Conservation (phyloP, 768 basidiomycete genomes). For the Tulasnella sp. region DNA sequence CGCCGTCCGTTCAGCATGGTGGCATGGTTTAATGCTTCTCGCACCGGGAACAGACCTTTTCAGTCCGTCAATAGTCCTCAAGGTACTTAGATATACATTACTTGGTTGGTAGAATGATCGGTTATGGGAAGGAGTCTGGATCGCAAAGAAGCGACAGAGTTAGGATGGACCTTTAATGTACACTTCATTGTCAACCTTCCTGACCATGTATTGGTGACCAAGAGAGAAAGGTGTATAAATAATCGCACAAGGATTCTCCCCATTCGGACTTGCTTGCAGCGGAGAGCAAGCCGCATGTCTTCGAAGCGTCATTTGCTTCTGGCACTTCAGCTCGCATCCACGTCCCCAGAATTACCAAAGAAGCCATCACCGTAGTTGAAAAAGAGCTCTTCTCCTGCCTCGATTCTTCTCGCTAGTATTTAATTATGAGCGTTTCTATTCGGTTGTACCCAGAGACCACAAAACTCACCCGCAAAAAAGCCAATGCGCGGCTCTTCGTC, state of each 20-base stretch:
- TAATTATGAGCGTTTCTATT: constrained; percentile 14
- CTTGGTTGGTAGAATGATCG: background rate
- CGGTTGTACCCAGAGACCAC: background rate
- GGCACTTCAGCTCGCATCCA: background rate
- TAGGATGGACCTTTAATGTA: background rate
- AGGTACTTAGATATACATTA: background rate
- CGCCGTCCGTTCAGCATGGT: background rate
- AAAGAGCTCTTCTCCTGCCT: constrained; percentile 48
- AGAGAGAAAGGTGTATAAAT: background rate
- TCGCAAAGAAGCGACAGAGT: too few relatives aligned
- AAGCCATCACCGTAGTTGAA: constrained; percentile 50
- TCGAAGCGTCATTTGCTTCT: background rate
- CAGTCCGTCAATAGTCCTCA: background rate
- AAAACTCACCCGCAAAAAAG: constrained; percentile 52
- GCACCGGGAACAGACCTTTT: constrained; percentile 8
- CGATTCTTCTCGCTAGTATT: constrained; percentile 41
- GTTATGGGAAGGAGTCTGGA: background rate
- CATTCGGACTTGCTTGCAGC: background rate
- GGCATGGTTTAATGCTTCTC: constrained; percentile 11
- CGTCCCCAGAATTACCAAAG: background rate
- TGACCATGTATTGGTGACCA: background rate
- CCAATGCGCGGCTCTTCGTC: constrained; percentile 67
- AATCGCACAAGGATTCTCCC: background rate
- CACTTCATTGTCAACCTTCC: background rate
- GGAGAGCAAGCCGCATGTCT: background rate